These are phyloP conservation scores for Solanum etuberosum DNA, from an alignment of 257 asterid species.

Conservation along the genomic window DNA sequence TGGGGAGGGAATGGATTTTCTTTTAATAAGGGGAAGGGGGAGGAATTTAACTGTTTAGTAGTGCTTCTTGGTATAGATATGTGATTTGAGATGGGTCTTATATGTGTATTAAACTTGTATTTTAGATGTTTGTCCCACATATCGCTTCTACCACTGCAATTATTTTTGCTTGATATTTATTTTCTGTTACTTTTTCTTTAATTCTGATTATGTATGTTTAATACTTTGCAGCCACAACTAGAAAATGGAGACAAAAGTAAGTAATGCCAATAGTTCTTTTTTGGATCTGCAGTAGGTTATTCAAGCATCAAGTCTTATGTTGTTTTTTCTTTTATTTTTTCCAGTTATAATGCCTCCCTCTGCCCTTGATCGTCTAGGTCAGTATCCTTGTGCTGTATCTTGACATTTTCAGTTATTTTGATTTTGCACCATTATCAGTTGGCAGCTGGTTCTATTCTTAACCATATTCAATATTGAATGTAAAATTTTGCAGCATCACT, in stretches of 20 bases:
- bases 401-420: neutral
- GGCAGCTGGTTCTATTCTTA: neutral
- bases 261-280: neutral
- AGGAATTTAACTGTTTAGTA: neutral
- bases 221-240: slow-evolving; percentile 66
- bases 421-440: neutral
- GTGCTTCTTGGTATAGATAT: neutral
- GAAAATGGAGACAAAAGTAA: slow-evolving; percentile 96
- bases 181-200: neutral
- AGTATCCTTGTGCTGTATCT: slow-evolving; percentile 12
- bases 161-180: neutral
- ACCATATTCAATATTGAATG: neutral
- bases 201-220: slow-evolving; percentile 7
- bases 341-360: slow-evolving; percentile 99
- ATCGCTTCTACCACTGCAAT: too few species aligned
- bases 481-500: slow-evolving; percentile 60
- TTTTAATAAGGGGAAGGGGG: neutral
- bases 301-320: slow-evolving; percentile 1
- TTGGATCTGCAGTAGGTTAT: neutral
- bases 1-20: neutral
- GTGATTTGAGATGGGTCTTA: neutral
- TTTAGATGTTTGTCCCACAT: neutral
- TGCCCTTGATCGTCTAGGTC: slow-evolving; percentile 93
- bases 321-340: neutral
- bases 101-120: neutral